These are phyloP conservation scores for Leccinum subgranulosum DNA, from an alignment of 768 basidiomycete genomes.

Conservation along the genomic window DNA sequence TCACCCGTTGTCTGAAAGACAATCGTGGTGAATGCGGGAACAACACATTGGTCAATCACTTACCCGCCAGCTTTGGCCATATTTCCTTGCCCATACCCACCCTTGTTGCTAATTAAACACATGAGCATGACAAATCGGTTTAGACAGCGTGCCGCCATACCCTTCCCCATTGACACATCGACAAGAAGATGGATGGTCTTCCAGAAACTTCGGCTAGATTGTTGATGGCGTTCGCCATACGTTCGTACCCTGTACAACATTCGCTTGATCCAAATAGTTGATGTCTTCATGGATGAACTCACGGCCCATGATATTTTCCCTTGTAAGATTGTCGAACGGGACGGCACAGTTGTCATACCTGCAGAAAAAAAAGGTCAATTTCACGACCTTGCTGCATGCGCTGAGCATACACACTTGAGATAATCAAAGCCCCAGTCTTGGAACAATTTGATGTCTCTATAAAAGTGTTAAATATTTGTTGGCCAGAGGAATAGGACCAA, in stretches of 20 bases:
- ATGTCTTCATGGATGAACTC: constrained; percentile 18
- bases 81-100: constrained; percentile 57
- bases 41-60: constrained; percentile 12
- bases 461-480: background rate
- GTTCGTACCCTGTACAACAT: constrained; percentile 45
- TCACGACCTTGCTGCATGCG: background rate
- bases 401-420: constrained; percentile 45
- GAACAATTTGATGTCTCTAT: constrained; percentile 56
- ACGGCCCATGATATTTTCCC: constrained; percentile 56
- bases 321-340: constrained; percentile 54
- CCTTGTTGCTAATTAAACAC: constrained; percentile 47
- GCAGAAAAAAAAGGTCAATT: background rate
- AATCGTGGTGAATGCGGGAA: constrained; percentile 2
- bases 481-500: background rate
- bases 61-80: constrained; percentile 69
- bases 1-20: constrained; percentile 47
- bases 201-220: constrained; percentile 45
- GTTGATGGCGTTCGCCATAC: constrained; percentile 58
- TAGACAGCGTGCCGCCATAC: constrained; percentile 34
- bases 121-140: background rate
- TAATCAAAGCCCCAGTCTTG: constrained; percentile 66
- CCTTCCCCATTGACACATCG: constrained; percentile 67
- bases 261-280: background rate
- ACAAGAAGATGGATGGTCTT: constrained; percentile 54
- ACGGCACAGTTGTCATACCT: constrained; percentile 66